Evolutionary conservation across 495 filamentous ascomycete genomes (phyloP), one percentile per base, ranked within the genome.

Genomic region (Xylaria telfairii): DNA sequence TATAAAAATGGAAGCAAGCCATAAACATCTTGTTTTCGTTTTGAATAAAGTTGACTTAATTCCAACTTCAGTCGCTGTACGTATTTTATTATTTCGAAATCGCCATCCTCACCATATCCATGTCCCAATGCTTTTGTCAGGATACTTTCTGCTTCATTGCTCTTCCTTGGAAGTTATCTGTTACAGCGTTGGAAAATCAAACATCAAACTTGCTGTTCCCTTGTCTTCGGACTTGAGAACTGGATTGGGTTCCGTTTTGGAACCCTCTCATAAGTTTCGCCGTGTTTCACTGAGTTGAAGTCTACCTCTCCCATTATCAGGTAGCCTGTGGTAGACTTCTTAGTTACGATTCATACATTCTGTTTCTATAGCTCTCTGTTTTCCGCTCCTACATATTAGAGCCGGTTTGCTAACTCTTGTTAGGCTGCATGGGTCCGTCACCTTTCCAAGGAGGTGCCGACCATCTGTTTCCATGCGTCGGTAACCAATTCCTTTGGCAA

Each of bases 331-430:
- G 90, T 85, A 86, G 87, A 88, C 83, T 91, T 97, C 96, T 96
- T 98, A 99, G 95, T 97, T 91, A 92, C 91, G 93, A 92, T 91
- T 92, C 95, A 96, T 88, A 99, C 95, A 99, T 92, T 74, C 26
- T 68, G 72, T 65, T 28, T 49, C n/a, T 69, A 8, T 13, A 53
- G 0, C 6, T 6, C 15, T 41, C 57, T 63, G 46, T 65, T 54
- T 63, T 63, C 68, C 15, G 34, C 51, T 46, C 19, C 71, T 65
- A 34, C 24, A 21, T 51, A 10, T 49, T 12, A 68, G n/a, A 49
- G 65, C 32, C 63, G 9, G 5, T 26, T 51, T 51, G 57, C 76
- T 79, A 61, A 81, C 70, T 61, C 21, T n/a, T 46, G 37, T 75
- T 79, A 97, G 94, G 94, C 94, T 72, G 87, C 90, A 53, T 97